phyloP scores from a whole-genome alignment of 495 filamentous ascomycete genomes.

The Xylaria telfairii region DNA sequence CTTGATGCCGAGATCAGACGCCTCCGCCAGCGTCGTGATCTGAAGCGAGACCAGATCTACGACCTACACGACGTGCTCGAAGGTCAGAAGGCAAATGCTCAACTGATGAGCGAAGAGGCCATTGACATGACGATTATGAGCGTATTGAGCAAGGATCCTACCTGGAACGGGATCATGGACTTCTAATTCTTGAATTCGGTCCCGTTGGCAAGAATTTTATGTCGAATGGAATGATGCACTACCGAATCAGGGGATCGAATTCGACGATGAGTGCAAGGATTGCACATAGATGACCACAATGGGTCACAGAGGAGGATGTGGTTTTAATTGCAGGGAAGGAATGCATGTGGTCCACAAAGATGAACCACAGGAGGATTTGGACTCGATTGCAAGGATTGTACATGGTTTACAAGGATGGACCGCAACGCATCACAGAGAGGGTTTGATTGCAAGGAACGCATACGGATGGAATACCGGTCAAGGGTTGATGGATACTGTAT shows the following conservation, averaged over 20 bases:
- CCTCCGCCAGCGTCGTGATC: constrained; percentile 69
- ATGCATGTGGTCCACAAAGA: not conserved
- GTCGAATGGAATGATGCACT: not conserved
- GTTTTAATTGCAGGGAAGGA: not conserved
- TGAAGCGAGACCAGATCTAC: constrained; percentile 88
- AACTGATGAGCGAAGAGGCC: constrained; percentile 68
- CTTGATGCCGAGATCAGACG: constrained; percentile 69
- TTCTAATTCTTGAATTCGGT: constrained; percentile 23
- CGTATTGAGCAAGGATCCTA: constrained; percentile 41
- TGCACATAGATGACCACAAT: not conserved
- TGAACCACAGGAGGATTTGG: not conserved
- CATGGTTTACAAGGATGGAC: not conserved
- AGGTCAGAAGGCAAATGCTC: constrained; percentile 70
- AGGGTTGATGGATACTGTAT: not conserved
- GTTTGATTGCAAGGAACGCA: not conserved
- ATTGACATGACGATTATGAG: constrained; percentile 69
- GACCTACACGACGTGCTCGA: constrained; percentile 88
- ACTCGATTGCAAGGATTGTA: not conserved
- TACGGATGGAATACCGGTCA: not conserved
- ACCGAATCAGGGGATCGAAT: not conserved
- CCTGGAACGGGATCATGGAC: constrained; percentile 48
- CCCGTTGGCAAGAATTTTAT: not conserved
- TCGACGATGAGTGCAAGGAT: not conserved
- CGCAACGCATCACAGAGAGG: not conserved
- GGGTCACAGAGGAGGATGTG: not conserved